These are phyloP conservation scores for Brettanomyces nanus DNA, from an alignment of 805 yeast genomes.

Conservation along the genomic window DNA sequence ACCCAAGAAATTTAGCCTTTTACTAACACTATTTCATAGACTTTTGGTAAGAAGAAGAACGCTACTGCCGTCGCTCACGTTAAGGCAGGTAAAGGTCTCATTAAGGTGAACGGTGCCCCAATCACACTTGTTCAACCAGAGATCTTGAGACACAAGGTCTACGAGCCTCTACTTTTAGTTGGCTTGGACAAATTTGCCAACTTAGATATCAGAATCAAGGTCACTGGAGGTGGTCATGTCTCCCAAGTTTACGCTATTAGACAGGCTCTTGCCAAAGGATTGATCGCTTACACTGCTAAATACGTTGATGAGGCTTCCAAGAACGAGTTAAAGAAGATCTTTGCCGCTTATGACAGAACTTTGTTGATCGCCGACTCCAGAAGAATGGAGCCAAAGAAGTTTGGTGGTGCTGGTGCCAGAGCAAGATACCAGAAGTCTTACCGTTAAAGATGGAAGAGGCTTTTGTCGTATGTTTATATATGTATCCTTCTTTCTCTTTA, in stretches of 20 bases:
- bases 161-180: slow-evolving; percentile 97
- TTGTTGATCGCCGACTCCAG: slow-evolving; percentile 98
- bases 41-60: slow-evolving; percentile 98
- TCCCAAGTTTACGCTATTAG: slow-evolving; percentile 99
- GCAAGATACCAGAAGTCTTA: slow-evolving; percentile 99
- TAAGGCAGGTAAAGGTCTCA: slow-evolving; percentile 98
- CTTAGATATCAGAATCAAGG: slow-evolving; percentile 98
- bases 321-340: slow-evolving; percentile 98
- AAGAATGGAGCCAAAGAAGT: slow-evolving; percentile 99
- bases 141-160: slow-evolving; percentile 98
- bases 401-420: slow-evolving; percentile 99
- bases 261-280: slow-evolving; percentile 99
- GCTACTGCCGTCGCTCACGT: slow-evolving; percentile 99
- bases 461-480: slow-evolving; percentile 1
- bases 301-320: slow-evolving; percentile 98
- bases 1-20: not conserved
- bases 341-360: slow-evolving; percentile 97
- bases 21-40: slow-evolving; percentile 17
- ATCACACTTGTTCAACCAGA: slow-evolving; percentile 99
- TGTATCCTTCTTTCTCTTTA: slow-evolving; percentile 1
- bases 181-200: slow-evolving; percentile 98
- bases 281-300: slow-evolving; percentile 99
- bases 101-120: slow-evolving; percentile 99
- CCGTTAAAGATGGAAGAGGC: slow-evolving; percentile 90
- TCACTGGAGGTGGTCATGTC: slow-evolving; percentile 99